Conservation (phyloP, 306 rosid genomes). For the peach (Prunus persica) region Prunus_persica_NCBIv2 NC_034010.1:27331001-27331500, state of each 20-base stretch:
- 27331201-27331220: constrained; percentile 11
- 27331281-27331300: constrained; percentile 15
- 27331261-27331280: constrained; percentile 19
- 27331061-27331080: background rate
- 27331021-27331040: background rate
- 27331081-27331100: background rate
- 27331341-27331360: background rate
- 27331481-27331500: constrained; percentile 15
- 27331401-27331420: constrained; percentile 13
- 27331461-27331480: constrained; percentile 24
- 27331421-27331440: background rate
- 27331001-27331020: too few species aligned
- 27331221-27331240: background rate
- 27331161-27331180: background rate
- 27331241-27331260: constrained; percentile 12
- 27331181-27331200: background rate
- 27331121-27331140: background rate
- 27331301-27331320: constrained; percentile 21
- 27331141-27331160: background rate
- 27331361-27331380: too few species aligned
- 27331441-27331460: constrained; percentile 25
- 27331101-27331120: background rate
- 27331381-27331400: background rate
- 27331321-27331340: background rate
- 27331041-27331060: background rate